A percentile compares a stretch with the other conserved stretches of the same genome.
Conservation (phyloP, 345 rosid genomes). For the Camelina hispida region DNA sequence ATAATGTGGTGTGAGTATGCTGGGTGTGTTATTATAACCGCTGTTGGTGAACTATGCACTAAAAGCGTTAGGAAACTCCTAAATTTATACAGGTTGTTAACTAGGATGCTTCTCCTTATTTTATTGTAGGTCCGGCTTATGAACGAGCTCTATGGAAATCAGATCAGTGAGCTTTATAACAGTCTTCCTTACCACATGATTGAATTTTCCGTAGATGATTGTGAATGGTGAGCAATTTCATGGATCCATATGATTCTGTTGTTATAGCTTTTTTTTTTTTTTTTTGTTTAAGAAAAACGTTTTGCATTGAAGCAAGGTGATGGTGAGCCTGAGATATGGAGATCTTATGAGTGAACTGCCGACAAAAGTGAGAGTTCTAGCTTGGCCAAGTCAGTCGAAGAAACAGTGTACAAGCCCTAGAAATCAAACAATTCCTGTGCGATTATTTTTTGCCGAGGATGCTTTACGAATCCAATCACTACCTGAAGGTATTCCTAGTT, state of each 20-base stretch:
- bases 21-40: neutral
- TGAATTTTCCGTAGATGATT: conserved; percentile 77
- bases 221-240: conserved; percentile 69
- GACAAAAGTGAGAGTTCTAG: conserved; percentile 73
- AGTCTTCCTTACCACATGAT: conserved; percentile 95
- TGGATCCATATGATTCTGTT: conserved; percentile 8
- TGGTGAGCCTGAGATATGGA: conserved; percentile 76
- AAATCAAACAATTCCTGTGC: conserved; percentile 56
- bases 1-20: neutral
- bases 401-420: conserved; percentile 52
- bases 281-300: neutral
- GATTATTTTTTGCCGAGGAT: conserved; percentile 86
- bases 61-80: neutral
- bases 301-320: conserved; percentile 71
- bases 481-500: conserved; percentile 72
- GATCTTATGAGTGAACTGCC: conserved; percentile 83
- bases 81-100: neutral
- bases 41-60: neutral
- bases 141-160: conserved; percentile 93
- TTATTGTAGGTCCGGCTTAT: conserved; percentile 77
- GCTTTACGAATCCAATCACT: conserved; percentile 79
- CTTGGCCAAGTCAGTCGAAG: conserved; percentile 70
- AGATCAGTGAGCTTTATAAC: conserved; percentile 85
- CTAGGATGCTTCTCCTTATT: conserved; percentile 14
- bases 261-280: neutral